These are phyloP conservation scores for Cytospora schulzeri DNA, from an alignment of 2,329 filamentous ascomycete genomes.

Conservation along the genomic window DNA sequence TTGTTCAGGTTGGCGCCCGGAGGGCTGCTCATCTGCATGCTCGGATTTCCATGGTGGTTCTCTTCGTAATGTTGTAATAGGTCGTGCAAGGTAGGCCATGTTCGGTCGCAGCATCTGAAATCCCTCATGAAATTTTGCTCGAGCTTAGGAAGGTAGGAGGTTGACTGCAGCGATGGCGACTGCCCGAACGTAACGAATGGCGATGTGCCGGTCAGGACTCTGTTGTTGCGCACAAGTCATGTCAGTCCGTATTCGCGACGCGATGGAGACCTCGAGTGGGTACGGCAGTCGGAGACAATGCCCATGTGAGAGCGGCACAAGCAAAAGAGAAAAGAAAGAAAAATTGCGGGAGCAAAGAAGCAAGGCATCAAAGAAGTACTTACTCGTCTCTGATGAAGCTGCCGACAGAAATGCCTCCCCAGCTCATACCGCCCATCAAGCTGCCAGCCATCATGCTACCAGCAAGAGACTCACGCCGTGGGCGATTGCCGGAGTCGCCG, in stretches of 20 bases:
- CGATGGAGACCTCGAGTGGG: slow-evolving; percentile 11
- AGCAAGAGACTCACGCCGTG: slow-evolving; percentile 63
- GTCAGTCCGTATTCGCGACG: slow-evolving; percentile 33
- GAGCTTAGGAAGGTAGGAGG: slow-evolving; percentile 92
- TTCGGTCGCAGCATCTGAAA: slow-evolving; percentile 92
- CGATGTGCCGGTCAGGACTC: slow-evolving; percentile 97
- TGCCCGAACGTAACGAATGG: slow-evolving; percentile 73
- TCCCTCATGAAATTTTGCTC: slow-evolving; percentile 98
- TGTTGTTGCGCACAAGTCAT: slow-evolving; percentile 43
- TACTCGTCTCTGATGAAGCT: slow-evolving; percentile 99
- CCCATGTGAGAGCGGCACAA: slow-evolving; percentile 28
- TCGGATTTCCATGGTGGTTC: slow-evolving; percentile 73
- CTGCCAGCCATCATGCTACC: slow-evolving; percentile 72
- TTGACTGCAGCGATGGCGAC: slow-evolving; percentile 95
- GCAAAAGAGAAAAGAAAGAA: slow-evolving; percentile 31
- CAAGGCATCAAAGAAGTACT: slow-evolving; percentile 44
- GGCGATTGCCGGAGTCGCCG: slow-evolving; percentile 56
- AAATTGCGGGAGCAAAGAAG: slow-evolving; percentile 21
- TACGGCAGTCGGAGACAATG: slow-evolving; percentile 20
- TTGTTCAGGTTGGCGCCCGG: slow-evolving; percentile 31
- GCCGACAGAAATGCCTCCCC: slow-evolving; percentile 93
- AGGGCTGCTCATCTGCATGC: slow-evolving; percentile 41
- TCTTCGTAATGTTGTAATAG: slow-evolving; percentile 96
- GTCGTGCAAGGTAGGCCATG: slow-evolving; percentile 88
- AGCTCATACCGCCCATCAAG: slow-evolving; percentile 81